Conservation (phyloP, 1,284 basidiomycete species). For the Boletus albobrunnescens region DNA sequence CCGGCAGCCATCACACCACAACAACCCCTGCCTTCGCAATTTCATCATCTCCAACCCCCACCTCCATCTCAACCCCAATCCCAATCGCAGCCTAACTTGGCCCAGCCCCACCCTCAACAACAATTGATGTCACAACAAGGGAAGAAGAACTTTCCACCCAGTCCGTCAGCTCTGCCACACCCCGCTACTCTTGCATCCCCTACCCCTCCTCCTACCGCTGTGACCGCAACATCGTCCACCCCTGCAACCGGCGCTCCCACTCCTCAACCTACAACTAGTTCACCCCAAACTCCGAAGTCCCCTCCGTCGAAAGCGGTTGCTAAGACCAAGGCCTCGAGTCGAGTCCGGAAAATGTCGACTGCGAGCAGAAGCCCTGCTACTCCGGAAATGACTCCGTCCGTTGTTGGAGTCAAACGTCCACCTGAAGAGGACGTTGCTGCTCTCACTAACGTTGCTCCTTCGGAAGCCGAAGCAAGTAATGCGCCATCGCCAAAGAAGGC, state of each 20-base stretch:
- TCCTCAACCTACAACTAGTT: constrained; percentile 49
- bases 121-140: constrained; percentile 12
- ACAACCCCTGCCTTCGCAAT: constrained; percentile 25
- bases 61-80: constrained; percentile 12
- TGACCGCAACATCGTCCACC: constrained; percentile 30
- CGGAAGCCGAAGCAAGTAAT: constrained; percentile 42
- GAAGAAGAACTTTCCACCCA: constrained; percentile 27
- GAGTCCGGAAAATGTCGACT: constrained; percentile 48
- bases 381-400: constrained; percentile 29
- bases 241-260: constrained; percentile 46
- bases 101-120: constrained; percentile 13
- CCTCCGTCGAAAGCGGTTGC: constrained; percentile 50
- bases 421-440: constrained; percentile 53
- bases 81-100: constrained; percentile 13
- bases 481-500: constrained; percentile 66
- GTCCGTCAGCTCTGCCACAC: constrained; percentile 21
- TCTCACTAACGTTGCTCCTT: constrained; percentile 25
- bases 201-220: constrained; percentile 34
- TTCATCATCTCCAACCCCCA: constrained; percentile 14
- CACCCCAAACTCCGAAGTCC: constrained; percentile 51
- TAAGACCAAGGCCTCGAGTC: constrained; percentile 39
- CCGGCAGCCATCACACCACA: constrained; percentile 15
- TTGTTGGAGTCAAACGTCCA: constrained; percentile 47
- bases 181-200: constrained; percentile 33
- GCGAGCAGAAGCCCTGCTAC: constrained; percentile 36